Base-by-base conservation (phyloP, 208 protist species). In the Leishmania martiniquensis region DNA sequence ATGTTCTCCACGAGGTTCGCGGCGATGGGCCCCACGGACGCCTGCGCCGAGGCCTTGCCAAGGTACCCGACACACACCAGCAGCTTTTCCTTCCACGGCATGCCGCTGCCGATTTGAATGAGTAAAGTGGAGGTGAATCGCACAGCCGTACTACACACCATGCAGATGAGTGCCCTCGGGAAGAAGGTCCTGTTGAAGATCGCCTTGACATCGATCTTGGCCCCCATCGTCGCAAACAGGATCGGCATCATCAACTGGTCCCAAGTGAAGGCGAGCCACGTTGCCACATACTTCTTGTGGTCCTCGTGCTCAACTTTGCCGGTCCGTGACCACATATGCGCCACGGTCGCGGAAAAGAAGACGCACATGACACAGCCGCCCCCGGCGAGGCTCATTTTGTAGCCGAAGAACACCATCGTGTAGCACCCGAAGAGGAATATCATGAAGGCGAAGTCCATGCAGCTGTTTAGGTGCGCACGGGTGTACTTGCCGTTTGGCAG, bases 41-140 rank as follows among this genome's bases (percentile, higher is more conserved):
- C 90, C 86, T 96, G 92, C 45, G 90, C 90, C 29, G 92, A 91
- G 10, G 90, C 92, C 76, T 94, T 93, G 55, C 89, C 88, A 25
- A 89, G 67, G 73, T 93, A 96, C 37, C 90, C 92, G 20, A 92
- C 83, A 49, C 87, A 92, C 47, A 93, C 89, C 37, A 96, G 80
- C 29, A 93, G 47, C 74, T 92, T 91, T 49, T 93, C 80, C 68
- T 72, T 75, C 72, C 80, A 91, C 12, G 86, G 76, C 80, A 88
- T 86, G 22, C 85, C 85, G 62, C 81, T 84, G 51, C 89, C 89
- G 15, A 89, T 71, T 76, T 91, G 90, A 37, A 93, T 45, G 1
- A 85, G 13, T 74, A 94, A 91, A 42, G 74, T 92, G 9, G 88
- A 85, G 29, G 87, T 34, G 3, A 95, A 47, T 5, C 92, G 87